Percentiles rank a stretch among this genome's conserved stretches.
phyloP scores from a whole-genome alignment of 1,284 basidiomycete genomes.

The Hypsizygus ulmarius region DNA sequence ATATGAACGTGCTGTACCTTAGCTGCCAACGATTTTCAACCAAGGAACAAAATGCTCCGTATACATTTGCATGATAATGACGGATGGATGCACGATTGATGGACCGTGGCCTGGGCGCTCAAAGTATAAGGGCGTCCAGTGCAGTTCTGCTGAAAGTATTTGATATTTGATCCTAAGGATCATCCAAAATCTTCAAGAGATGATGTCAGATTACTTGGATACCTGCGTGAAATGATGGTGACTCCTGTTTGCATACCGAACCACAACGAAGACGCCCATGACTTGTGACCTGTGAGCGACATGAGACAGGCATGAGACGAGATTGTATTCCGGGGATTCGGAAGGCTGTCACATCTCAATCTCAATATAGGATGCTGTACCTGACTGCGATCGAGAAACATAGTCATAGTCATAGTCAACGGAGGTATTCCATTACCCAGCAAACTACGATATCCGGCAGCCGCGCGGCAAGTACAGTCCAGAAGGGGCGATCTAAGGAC shows the following conservation, averaged over 20 bases:
- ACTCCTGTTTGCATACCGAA: too few species aligned
- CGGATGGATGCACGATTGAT: neutral
- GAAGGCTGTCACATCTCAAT: slow-evolving; percentile 16
- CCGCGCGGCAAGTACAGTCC: slow-evolving; percentile 16
- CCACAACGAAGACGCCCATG: too few species aligned
- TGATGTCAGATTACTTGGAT: too few species aligned
- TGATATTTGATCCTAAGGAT: neutral
- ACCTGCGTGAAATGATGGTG: too few species aligned
- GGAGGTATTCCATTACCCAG: slow-evolving; percentile 20
- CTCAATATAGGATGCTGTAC: slow-evolving; percentile 20
- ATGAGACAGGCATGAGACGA: slow-evolving; percentile 12
- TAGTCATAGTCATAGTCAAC: slow-evolving; percentile 33
- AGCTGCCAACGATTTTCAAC: too few species aligned
- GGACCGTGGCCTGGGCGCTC: neutral
- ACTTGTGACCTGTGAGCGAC: slow-evolving; percentile 5
- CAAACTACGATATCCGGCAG: slow-evolving; percentile 14
- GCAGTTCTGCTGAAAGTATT: slow-evolving; percentile 7
- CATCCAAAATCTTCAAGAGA: too few species aligned
- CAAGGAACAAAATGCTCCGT: too few species aligned
- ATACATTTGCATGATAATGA: too few species aligned
- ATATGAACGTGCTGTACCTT: too few species aligned
- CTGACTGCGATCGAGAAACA: slow-evolving; percentile 21
- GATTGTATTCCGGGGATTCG: slow-evolving; percentile 4
- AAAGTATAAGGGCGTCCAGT: slow-evolving; percentile 6
- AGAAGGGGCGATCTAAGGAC: slow-evolving; percentile 16